Evolutionary conservation across 1,284 basidiomycete genomes (phyloP).

Genomic region (Agroathelia rolfsii): DNA sequence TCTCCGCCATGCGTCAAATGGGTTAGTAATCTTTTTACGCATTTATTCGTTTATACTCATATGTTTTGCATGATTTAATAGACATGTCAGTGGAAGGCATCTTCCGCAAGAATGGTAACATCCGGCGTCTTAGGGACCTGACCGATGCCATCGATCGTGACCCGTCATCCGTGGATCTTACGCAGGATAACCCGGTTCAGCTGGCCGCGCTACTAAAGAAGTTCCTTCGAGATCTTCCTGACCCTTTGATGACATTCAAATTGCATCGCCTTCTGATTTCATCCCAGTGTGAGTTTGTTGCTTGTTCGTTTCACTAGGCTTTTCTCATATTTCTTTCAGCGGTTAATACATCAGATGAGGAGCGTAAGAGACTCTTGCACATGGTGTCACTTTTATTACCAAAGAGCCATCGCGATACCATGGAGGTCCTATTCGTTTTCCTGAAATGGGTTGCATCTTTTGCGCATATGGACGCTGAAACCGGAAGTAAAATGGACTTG

Average conservation of each 20-base stretch:
- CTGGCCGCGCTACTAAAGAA: constrained; percentile 95
- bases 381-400: constrained; percentile 84
- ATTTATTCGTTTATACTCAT: constrained; percentile 6
- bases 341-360: constrained; percentile 57
- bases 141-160: constrained; percentile 93
- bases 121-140: constrained; percentile 83
- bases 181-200: constrained; percentile 95
- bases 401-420: constrained; percentile 89
- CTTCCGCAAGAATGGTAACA: constrained; percentile 98
- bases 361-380: constrained; percentile 80
- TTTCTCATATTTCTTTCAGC: constrained; percentile 4
- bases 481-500: constrained; percentile 98
- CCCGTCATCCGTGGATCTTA: constrained; percentile 80
- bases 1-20: constrained; percentile 99
- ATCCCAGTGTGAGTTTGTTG: constrained; percentile 63
- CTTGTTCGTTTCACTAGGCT: too few relatives aligned
- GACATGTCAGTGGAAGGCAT: constrained; percentile 99
- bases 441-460: constrained; percentile 99
- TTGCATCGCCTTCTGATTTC: constrained; percentile 85
- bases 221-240: constrained; percentile 92
- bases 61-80: constrained; percentile 22
- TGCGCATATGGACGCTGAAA: constrained; percentile 96
- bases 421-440: constrained; percentile 98
- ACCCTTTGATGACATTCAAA: constrained; percentile 93
- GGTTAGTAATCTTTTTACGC: constrained; percentile 44